A percentile compares a stretch with the other conserved stretches of the same genome.
These are phyloP conservation scores for Aaosphaeria arxii DNA, from an alignment of 2,329 filamentous ascomycete genomes.

Conservation along the genomic window DNA sequence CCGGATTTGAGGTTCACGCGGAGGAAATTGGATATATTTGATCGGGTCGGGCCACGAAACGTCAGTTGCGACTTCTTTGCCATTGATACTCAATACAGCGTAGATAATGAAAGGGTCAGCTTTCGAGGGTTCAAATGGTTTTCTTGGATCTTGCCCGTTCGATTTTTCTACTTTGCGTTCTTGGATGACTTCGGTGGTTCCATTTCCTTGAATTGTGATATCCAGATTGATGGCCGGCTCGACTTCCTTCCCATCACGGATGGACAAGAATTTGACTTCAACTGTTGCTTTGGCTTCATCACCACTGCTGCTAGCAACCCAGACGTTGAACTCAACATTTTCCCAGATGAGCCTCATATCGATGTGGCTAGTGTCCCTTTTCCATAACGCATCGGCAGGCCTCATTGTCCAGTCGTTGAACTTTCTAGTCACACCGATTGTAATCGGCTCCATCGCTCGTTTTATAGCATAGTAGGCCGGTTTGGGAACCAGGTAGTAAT, in stretches of 20 bases:
- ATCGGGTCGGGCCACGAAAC: constrained; percentile 21
- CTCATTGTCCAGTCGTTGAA: constrained; percentile 17
- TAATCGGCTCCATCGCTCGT: constrained; percentile 13
- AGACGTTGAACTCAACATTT: constrained; percentile 16
- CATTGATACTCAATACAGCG: constrained; percentile 6
- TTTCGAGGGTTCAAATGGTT: constrained; percentile 7
- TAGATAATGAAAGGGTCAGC: constrained; percentile 17
- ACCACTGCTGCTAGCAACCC: constrained; percentile 11
- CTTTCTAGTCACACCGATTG: constrained; percentile 15
- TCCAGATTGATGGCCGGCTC: neutral
- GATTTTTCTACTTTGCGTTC: constrained; percentile 5
- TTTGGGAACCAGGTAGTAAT: constrained; percentile 19
- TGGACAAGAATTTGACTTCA: constrained; percentile 10
- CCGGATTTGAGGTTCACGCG: constrained; percentile 8
- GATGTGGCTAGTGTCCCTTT: constrained; percentile 25
- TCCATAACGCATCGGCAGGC: constrained; percentile 22
- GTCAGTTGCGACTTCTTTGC: constrained; percentile 9
- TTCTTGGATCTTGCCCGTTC: constrained; percentile 4
- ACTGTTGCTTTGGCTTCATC: constrained; percentile 7
- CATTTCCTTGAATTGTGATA: constrained; percentile 11
- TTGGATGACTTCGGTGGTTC: constrained; percentile 14
- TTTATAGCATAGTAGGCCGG: constrained; percentile 21
- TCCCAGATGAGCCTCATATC: constrained; percentile 18
- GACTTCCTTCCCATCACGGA: constrained; percentile 11
- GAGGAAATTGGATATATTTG: constrained; percentile 15